Percentiles rank a stretch among this genome's conserved stretches.
phyloP scores from a whole-genome alignment of 2,329 filamentous ascomycete genomes.

The Grosmannia huntii region DNA sequence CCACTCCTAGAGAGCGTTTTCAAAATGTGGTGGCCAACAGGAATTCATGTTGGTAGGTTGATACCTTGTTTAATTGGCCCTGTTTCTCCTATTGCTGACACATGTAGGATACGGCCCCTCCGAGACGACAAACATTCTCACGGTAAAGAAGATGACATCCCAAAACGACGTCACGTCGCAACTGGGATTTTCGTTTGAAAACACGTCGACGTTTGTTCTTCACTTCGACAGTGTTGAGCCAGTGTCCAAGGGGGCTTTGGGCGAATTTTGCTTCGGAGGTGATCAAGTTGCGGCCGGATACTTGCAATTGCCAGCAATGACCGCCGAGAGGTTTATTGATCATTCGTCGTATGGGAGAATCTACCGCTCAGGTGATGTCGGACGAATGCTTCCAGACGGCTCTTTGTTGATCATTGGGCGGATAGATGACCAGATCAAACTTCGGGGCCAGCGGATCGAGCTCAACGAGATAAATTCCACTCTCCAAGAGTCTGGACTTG shows the following conservation, averaged over 20 bases:
- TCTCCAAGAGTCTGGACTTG: constrained; percentile 36
- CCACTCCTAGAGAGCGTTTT: constrained; percentile 62
- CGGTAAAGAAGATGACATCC: constrained; percentile 48
- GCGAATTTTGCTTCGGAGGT: constrained; percentile 79
- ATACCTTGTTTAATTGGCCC: not conserved
- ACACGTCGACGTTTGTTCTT: constrained; percentile 63
- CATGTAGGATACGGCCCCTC: constrained; percentile 57
- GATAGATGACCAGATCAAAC: constrained; percentile 68
- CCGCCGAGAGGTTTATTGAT: constrained; percentile 51
- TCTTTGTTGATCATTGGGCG: constrained; percentile 62
- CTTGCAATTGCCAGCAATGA: constrained; percentile 50
- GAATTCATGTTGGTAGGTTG: constrained; percentile 51
- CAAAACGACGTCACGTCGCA: constrained; percentile 53
- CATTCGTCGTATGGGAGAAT: constrained; percentile 58
- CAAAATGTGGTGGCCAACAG: constrained; percentile 47
- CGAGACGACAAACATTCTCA: constrained; percentile 82
- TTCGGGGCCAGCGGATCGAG: constrained; percentile 70
- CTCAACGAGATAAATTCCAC: constrained; percentile 59
- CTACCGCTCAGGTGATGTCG: constrained; percentile 74
- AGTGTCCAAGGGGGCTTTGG: constrained; percentile 58
- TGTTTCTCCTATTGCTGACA: not conserved
- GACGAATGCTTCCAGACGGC: constrained; percentile 64
- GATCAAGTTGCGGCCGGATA: constrained; percentile 70
- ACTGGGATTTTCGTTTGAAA: constrained; percentile 61
- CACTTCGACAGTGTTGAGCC: constrained; percentile 29